A percentile compares a stretch with the other conserved stretches of the same genome.
These are phyloP conservation scores for Stramenopiles sp. DNA, from an alignment of 352 stramenopile species.

Conservation along the genomic window DNA sequence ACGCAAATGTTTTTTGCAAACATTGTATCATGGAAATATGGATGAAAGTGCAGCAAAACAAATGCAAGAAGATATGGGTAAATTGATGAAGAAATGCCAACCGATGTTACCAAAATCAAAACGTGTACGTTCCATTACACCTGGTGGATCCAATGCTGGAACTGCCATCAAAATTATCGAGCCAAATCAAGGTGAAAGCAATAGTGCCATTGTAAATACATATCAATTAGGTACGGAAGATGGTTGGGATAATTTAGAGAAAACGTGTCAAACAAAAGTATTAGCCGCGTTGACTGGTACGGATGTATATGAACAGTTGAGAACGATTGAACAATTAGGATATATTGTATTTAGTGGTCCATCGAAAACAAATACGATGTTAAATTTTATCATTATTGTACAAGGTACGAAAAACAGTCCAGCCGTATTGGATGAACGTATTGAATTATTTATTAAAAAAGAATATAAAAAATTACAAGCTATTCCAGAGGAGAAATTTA, in stretches of 20 bases:
- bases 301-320: background rate
- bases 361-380: background rate
- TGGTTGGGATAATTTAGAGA: background rate
- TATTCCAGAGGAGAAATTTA: background rate
- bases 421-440: background rate
- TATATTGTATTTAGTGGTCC: constrained; percentile 13
- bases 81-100: background rate
- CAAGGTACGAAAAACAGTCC: background rate
- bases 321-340: background rate
- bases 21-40: background rate
- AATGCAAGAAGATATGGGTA: background rate
- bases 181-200: background rate
- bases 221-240: background rate
- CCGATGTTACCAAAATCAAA: background rate
- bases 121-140: background rate
- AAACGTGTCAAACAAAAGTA: background rate
- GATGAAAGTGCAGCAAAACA: background rate
- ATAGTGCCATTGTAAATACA: background rate
- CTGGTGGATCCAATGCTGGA: background rate
- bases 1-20: background rate
- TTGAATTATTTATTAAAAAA: background rate
- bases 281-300: background rate
- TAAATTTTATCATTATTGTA: background rate
- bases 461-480: background rate
- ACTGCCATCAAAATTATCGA: background rate